Percentiles rank a stretch among this genome's conserved stretches.
Evolutionary conservation across 1,284 basidiomycete genomes (phyloP).

Genomic region (Papiliotrema flavescens): DNA sequence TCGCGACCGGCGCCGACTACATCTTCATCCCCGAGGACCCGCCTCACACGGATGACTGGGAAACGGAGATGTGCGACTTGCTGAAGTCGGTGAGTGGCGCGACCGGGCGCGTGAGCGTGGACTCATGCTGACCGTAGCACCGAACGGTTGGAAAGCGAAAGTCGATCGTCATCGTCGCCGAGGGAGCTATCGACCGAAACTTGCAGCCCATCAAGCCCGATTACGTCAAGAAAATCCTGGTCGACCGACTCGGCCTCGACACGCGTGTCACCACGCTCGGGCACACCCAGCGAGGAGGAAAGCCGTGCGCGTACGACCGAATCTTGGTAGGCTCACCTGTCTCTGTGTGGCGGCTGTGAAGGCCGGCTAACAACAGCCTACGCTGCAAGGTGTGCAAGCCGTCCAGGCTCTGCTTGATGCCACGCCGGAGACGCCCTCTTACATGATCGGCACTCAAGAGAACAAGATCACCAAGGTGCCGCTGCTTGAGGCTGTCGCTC

Average conservation of each 20-base stretch:
- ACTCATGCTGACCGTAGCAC: constrained; percentile 57
- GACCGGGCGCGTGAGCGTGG: not conserved
- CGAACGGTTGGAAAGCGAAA: constrained; percentile 90
- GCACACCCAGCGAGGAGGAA: constrained; percentile 92
- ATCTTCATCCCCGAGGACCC: constrained; percentile 95
- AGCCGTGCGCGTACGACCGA: constrained; percentile 87
- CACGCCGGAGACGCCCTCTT: constrained; percentile 84
- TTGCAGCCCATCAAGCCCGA: constrained; percentile 87
- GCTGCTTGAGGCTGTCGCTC: constrained; percentile 85
- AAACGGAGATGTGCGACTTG: constrained; percentile 84
- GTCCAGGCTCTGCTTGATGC: constrained; percentile 86
- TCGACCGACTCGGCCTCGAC: constrained; percentile 83
- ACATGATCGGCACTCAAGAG: constrained; percentile 95
- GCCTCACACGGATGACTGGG: constrained; percentile 75
- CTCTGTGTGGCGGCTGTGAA: not conserved
- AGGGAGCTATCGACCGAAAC: constrained; percentile 84
- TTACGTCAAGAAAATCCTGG: constrained; percentile 83
- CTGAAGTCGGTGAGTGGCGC: constrained; percentile 63
- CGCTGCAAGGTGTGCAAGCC: constrained; percentile 90
- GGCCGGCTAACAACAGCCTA: constrained; percentile 61
- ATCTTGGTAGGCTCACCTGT: constrained; percentile 62
- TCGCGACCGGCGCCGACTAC: constrained; percentile 94
- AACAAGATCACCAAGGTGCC: constrained; percentile 93
- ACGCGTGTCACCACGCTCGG: constrained; percentile 97
- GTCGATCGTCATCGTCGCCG: constrained; percentile 96